Evolutionary conservation across 257 asterid genomes (phyloP).

Genomic region (Salvia hispanica): DNA sequence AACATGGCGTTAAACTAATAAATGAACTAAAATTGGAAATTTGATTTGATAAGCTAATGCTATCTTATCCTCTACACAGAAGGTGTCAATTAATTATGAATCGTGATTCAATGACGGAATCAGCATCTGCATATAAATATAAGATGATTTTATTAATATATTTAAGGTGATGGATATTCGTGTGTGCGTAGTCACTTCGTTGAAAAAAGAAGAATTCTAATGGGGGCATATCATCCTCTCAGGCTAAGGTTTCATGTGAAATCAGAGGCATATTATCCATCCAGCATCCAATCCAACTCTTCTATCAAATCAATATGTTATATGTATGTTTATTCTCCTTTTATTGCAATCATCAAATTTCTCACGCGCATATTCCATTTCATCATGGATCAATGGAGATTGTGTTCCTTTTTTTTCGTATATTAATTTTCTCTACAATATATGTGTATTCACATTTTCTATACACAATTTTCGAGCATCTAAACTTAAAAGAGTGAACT

Average conservation of each 20-base stretch:
- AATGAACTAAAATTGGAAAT: conserved; percentile 20
- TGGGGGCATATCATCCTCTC: neutral
- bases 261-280: conserved; percentile 24
- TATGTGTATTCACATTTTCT: too few species aligned
- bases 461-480: too few species aligned
- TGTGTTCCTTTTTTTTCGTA: neutral
- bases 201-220: neutral
- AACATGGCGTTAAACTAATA: neutral
- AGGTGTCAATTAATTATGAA: neutral
- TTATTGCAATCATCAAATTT: conserved; percentile 16
- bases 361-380: conserved; percentile 2
- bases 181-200: conserved; percentile 16
- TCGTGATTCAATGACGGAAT: conserved; percentile 16
- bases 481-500: too few species aligned
- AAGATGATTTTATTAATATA: neutral
- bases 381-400: neutral
- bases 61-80: neutral
- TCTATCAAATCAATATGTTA: conserved; percentile 18
- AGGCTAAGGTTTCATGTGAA: conserved; percentile 37
- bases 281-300: neutral
- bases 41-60: conserved; percentile 26
- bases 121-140: conserved; percentile 2
- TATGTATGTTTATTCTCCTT: neutral
- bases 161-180: conserved; percentile 20
- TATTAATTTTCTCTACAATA: too few species aligned